Percentiles rank a stretch among this genome's conserved stretches.
Conservation (phyloP, 768 basidiomycete species). For the Leccinum barrowsii region DNA sequence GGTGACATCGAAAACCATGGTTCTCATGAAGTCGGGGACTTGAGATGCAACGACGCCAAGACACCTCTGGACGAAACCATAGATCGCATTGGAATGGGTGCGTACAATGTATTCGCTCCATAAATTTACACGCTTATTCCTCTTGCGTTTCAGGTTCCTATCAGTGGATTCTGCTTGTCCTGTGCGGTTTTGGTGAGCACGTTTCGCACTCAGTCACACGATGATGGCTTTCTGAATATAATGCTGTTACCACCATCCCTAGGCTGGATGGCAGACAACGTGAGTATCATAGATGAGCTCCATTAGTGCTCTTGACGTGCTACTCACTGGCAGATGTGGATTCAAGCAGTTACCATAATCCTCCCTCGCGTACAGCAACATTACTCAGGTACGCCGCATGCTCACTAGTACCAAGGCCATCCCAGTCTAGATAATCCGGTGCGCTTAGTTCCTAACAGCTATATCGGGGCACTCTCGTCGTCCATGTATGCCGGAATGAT, state of each 20-base stretch:
- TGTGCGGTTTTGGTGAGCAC: slow-evolving; percentile 84
- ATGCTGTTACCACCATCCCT: not conserved
- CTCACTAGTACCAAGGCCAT: not conserved
- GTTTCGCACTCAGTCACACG: not conserved
- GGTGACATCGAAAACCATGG: slow-evolving; percentile 13
- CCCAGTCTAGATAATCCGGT: slow-evolving; percentile 9
- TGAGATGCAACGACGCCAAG: slow-evolving; percentile 37
- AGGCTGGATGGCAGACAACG: slow-evolving; percentile 96
- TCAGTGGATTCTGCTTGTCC: slow-evolving; percentile 76
- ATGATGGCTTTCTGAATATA: not conserved
- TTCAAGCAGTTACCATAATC: slow-evolving; percentile 87
- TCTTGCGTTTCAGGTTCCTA: slow-evolving; percentile 48
- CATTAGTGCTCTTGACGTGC: slow-evolving; percentile 24
- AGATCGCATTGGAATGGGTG: slow-evolving; percentile 87
- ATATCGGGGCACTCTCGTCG: slow-evolving; percentile 80
- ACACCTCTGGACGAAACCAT: slow-evolving; percentile 81
- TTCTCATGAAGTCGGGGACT: slow-evolving; percentile 26
- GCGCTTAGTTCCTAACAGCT: slow-evolving; percentile 60
- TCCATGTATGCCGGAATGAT: slow-evolving; percentile 98
- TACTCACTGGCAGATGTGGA: slow-evolving; percentile 70
- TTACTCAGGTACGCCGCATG: slow-evolving; percentile 54
- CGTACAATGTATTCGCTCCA: slow-evolving; percentile 7
- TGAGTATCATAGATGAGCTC: slow-evolving; percentile 31
- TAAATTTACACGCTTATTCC: not conserved
- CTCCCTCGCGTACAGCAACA: slow-evolving; percentile 93